Percentiles rank a stretch among this genome's conserved stretches.
phyloP scores from a whole-genome alignment of 2,329 filamentous ascomycete species.

The Ophiostoma tasmaniense region DNA sequence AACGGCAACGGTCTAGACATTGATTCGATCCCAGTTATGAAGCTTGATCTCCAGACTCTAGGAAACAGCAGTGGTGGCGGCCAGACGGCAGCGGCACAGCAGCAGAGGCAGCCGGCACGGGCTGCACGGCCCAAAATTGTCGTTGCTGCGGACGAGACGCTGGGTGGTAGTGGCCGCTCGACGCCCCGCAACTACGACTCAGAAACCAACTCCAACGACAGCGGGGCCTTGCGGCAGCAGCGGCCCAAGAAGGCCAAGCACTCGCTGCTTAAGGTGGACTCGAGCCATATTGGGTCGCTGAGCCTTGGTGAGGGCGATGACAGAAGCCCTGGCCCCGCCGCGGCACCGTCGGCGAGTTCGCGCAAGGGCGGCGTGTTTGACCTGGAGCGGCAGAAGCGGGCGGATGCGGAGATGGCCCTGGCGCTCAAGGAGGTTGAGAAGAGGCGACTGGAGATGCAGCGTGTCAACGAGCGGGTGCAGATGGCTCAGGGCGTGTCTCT shows the following conservation, averaged over 20 bases:
- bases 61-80: constrained; percentile 21
- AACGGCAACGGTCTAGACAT: constrained; percentile 79
- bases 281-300: constrained; percentile 67
- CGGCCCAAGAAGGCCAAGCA: constrained; percentile 47
- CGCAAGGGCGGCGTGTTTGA: constrained; percentile 34
- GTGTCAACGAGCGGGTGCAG: constrained; percentile 66
- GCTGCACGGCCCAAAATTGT: constrained; percentile 50
- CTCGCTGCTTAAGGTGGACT: constrained; percentile 73
- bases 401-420: constrained; percentile 80
- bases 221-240: constrained; percentile 17
- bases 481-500: constrained; percentile 58
- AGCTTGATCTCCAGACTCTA: constrained; percentile 64
- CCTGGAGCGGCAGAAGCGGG: constrained; percentile 59
- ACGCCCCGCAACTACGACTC: constrained; percentile 47
- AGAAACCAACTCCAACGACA: constrained; percentile 40
- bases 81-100: background rate
- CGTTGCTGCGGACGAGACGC: constrained; percentile 65
- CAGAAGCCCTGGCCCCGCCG: constrained; percentile 23
- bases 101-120: background rate
- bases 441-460: constrained; percentile 79
- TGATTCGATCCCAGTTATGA: constrained; percentile 92
- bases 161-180: constrained; percentile 35
- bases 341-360: constrained; percentile 19
- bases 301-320: constrained; percentile 50
- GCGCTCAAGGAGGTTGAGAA: constrained; percentile 85